These are phyloP conservation scores for Penicillium turbatum DNA, from an alignment of 495 filamentous ascomycete genomes.

Conservation along the genomic window DNA sequence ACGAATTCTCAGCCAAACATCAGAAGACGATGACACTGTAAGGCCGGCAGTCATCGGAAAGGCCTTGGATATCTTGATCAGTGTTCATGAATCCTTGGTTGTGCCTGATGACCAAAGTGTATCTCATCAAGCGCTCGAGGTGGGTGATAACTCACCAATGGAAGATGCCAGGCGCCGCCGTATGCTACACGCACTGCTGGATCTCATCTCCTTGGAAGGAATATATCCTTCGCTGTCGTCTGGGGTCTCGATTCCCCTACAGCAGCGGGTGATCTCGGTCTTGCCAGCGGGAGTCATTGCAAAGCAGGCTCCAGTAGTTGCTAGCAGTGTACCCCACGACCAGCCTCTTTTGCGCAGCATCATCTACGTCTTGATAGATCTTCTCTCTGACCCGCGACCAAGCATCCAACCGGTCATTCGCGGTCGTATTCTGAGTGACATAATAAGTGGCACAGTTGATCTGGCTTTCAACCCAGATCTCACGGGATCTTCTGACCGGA, in stretches of 20 bases:
- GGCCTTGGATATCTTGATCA: constrained; percentile 36
- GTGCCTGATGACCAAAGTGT: constrained; percentile 16
- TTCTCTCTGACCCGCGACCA: constrained; percentile 30
- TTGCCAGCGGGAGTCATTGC: constrained; percentile 44
- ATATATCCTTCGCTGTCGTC: constrained; percentile 52
- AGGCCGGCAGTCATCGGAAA: constrained; percentile 31
- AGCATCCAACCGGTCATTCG: constrained; percentile 42
- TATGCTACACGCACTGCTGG: constrained; percentile 47
- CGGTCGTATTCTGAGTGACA: constrained; percentile 43
- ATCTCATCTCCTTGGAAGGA: constrained; percentile 52
- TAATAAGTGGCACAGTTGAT: constrained; percentile 40
- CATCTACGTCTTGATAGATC: constrained; percentile 24
- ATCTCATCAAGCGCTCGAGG: neutral
- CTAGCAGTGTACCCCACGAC: constrained; percentile 26
- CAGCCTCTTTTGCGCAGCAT: constrained; percentile 31
- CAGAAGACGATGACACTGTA: neutral
- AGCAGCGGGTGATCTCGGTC: constrained; percentile 50
- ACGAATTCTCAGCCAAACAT: constrained; percentile 27
- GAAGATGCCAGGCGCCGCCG: constrained; percentile 46
- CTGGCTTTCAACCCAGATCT: constrained; percentile 39
- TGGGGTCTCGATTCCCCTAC: constrained; percentile 52
- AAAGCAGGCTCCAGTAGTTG: constrained; percentile 24
- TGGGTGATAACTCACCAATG: constrained; percentile 25
- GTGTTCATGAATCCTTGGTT: constrained; percentile 39
- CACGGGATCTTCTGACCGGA: constrained; percentile 13